A percentile compares a stretch with the other conserved stretches of the same genome.
Evolutionary conservation across 2,329 filamentous ascomycete genomes (phyloP).

Genomic region (Aspergillus candidus): DNA sequence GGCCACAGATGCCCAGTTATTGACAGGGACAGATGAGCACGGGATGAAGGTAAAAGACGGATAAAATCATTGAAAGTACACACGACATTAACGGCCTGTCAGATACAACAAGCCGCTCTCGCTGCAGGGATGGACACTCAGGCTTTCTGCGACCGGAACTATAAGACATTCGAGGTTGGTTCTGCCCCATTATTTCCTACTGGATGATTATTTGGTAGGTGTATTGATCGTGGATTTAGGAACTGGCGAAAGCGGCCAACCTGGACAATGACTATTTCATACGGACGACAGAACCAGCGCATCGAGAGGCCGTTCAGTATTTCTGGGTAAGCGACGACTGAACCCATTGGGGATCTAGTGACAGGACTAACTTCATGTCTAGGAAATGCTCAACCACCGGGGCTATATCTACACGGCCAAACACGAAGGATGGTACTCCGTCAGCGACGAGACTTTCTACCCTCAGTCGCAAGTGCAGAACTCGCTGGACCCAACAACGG

Average conservation of each 20-base stretch:
- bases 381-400: conserved; percentile 64
- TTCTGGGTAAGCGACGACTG: conserved; percentile 59
- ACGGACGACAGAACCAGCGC: conserved; percentile 77
- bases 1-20: conserved; percentile 59
- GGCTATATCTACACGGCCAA: conserved; percentile 77
- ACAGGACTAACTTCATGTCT: conserved; percentile 8
- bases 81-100: conserved; percentile 12
- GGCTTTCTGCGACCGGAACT: conserved; percentile 81
- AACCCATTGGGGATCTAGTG: not conserved
- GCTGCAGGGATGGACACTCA: conserved; percentile 66
- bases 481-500: conserved; percentile 70
- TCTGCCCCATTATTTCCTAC: not conserved
- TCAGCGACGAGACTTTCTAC: conserved; percentile 96
- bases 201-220: not conserved
- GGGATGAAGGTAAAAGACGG: conserved; percentile 69
- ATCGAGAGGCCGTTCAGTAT: conserved; percentile 77
- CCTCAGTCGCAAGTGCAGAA: conserved; percentile 68
- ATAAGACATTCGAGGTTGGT: conserved; percentile 64
- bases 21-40: conserved; percentile 94
- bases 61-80: not conserved
- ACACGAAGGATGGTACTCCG: conserved; percentile 93
- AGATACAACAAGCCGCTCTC: conserved; percentile 77
- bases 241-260: conserved; percentile 62
- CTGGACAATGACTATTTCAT: conserved; percentile 82
- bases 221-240: conserved; percentile 25